Evolutionary conservation across 305 asterid species (phyloP).

Genomic region (Fraxinus angustifolia): DNA sequence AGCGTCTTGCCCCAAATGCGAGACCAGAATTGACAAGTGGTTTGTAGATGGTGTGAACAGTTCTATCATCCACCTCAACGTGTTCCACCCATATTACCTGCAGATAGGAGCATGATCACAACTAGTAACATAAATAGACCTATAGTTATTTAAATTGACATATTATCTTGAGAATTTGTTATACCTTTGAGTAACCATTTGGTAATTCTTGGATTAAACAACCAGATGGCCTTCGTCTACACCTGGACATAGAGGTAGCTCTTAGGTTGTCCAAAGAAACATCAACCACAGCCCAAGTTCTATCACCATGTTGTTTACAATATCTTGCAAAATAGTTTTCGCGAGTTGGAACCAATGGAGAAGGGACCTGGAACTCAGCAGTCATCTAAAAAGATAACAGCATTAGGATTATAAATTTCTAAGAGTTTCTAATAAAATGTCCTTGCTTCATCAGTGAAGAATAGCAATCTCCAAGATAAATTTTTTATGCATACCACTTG

Average conservation of each 20-base stretch:
- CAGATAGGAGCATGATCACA: not conserved
- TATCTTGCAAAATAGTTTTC: constrained; percentile 84
- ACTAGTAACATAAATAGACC: not conserved
- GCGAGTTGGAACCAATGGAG: constrained; percentile 87
- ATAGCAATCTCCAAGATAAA: not conserved
- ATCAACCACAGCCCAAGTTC: constrained; percentile 93
- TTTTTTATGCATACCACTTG: constrained; percentile 49
- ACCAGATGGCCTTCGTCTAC: constrained; percentile 89
- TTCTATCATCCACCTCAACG: constrained; percentile 84
- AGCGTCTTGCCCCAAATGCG: constrained; percentile 85
- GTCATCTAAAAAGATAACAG: constrained; percentile 56
- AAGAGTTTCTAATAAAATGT: not conserved
- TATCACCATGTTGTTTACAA: constrained; percentile 80
- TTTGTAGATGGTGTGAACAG: constrained; percentile 73
- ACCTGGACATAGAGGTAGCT: constrained; percentile 54
- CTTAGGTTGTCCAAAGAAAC: constrained; percentile 78
- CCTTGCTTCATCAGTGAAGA: not conserved
- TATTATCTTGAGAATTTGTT: not conserved
- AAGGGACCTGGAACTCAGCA: constrained; percentile 89
- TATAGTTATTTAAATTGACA: not conserved
- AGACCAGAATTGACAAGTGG: constrained; percentile 74
- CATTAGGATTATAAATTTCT: not conserved
- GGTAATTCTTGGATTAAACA: constrained; percentile 91
- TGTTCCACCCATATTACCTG: constrained; percentile 92
- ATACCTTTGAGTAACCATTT: constrained; percentile 89